Base-by-base conservation (phyloP, 169 alveolate genomes). In the Plasmodium gaboni region DNA sequence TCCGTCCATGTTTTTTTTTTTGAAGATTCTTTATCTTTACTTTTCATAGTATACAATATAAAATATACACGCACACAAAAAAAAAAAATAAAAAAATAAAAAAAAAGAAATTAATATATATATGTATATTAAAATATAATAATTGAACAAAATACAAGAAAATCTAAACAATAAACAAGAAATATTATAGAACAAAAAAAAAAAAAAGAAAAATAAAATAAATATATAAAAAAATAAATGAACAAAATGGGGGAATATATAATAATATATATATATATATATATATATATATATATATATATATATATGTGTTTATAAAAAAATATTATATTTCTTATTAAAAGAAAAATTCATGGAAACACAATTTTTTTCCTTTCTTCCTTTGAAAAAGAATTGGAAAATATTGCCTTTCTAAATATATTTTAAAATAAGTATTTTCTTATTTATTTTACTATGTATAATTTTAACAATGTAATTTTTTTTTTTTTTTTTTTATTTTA, bases 1-100 rank as follows among this genome's bases (percentile, higher is more conserved):
- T 60, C 50, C 15, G 63, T 53, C 73, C 46, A 38, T 38, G 46
- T 38, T 38, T 38, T 61, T 42, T 60, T 74, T 38, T 32, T 74
- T 42, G 73, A 60, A 42, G 28, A 10, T 19, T 48, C 53, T n/a
- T 50, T 50, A 12, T 46, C 64, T 6, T 26, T 72, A 26, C 19
- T 55, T 28, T 55, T 6, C 10, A 48, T 28, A 17, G 12, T 46
- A 17, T 46, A 48, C 50, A n/a, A 4, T 17, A 7, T 46, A 9
- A 32, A 8, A 55, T 17, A 28, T 10, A 72, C 15, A 32, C 10
- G 38, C 42, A 72, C 10, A 53, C 5, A 26, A 5, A 53, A n/a
- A 26, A n/a, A 55, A 28, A 53, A 28, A 19, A 9, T 5, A n/a
- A 15, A 0, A n/a, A 51, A 51, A 51, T 13, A 53, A 53, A 10